Base-by-base conservation (phyloP, 192 early-diverging fungal genomes). In the Blastocladiella britannica region DNA sequence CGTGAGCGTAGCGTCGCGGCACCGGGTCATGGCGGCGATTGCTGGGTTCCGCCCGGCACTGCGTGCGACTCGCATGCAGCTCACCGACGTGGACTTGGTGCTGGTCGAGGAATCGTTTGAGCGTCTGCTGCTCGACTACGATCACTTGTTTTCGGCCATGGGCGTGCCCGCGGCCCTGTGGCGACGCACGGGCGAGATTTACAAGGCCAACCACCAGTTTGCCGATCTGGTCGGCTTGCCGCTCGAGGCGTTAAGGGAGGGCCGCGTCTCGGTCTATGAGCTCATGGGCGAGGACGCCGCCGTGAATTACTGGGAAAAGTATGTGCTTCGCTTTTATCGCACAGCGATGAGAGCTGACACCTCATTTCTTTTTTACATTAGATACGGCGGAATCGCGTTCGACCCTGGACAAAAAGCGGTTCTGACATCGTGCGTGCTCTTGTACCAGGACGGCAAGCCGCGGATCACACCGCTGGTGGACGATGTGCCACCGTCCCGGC, bases 331-430 rank as follows among this genome's bases (percentile, higher is more conserved):
- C n/a, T n/a, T n/a, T n/a, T n/a, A n/a, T n/a, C n/a, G n/a, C n/a
- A n/a, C n/a, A n/a, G n/a, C n/a, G n/a, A n/a, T n/a, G n/a, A n/a
- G n/a, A n/a, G n/a, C n/a, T n/a, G n/a, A n/a, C n/a, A n/a, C n/a
- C n/a, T n/a, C n/a, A n/a, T n/a, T n/a, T 53, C 29, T 29, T 60
- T 8, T 57, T 59, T 43, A 26, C 28, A 0, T 24, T 69, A 96
- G 93, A 74, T 96, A 96, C 62, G 90, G 92, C 25, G 91, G 91
- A 56, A 93, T 96, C 63, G 90, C 92, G 2, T 96, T 96, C 67
- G 90, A 96, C 70, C 82, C 88, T 8, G 83, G 84, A 5, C 92
- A 96, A 69, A 96, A 96, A 66, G 92, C 92, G 0, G 91, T 96
- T 3, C 66, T 96, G 60, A 96, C 92, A 9, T 86, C 86, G 7